A percentile compares a stretch with the other conserved stretches of the same genome.
Evolutionary conservation across 1,139 yeast genomes (phyloP).

Genomic region (Pichia sp.): DNA sequence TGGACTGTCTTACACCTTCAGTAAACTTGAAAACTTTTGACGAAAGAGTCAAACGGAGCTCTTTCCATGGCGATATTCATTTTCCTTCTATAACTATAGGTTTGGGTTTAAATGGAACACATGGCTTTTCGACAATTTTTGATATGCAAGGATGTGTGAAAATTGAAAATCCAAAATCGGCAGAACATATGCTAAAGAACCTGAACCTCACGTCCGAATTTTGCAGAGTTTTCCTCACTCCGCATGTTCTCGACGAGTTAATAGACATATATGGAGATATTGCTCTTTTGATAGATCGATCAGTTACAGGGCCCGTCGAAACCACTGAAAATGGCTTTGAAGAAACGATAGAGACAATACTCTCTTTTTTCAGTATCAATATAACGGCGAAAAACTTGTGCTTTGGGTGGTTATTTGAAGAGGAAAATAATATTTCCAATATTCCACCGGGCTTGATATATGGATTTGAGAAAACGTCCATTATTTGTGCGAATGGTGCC

Average conservation of each 20-base stretch:
- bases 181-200: constrained; percentile 30
- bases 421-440: constrained; percentile 19
- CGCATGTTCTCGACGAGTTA: constrained; percentile 31
- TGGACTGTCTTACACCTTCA: constrained; percentile 13
- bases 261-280: constrained; percentile 16
- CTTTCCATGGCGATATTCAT: constrained; percentile 33
- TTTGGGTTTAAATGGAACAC: constrained; percentile 19
- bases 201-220: constrained; percentile 54
- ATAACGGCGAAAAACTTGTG: constrained; percentile 62
- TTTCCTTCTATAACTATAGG: constrained; percentile 37
- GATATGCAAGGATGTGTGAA: constrained; percentile 36
- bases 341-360: constrained; percentile 12
- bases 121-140: constrained; percentile 26
- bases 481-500: constrained; percentile 50
- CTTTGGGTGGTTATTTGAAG: constrained; percentile 66
- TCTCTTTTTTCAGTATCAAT: constrained; percentile 43
- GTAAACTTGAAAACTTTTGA: constrained; percentile 17
- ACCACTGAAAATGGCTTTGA: constrained; percentile 6
- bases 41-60: constrained; percentile 14
- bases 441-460: constrained; percentile 59
- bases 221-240: constrained; percentile 51
- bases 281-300: constrained; percentile 5
- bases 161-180: constrained; percentile 30
- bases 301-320: neutral
- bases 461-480: constrained; percentile 68